A percentile compares a stretch with the other conserved stretches of the same genome.
phyloP scores from a whole-genome alignment of 192 early-diverging fungal species.

The Fimicolochytrium jonesii region DNA sequence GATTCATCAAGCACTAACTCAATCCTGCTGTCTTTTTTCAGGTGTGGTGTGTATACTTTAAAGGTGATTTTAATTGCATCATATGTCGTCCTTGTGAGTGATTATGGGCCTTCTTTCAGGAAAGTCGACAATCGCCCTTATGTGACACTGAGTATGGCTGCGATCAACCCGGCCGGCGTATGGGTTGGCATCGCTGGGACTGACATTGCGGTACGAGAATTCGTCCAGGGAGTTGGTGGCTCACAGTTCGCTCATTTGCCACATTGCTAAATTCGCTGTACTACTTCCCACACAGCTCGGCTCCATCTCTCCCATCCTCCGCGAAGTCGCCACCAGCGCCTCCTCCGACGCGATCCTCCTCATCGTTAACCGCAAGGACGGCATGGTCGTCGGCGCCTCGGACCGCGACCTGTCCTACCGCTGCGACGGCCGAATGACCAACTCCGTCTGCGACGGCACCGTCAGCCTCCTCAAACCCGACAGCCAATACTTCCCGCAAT shows the following conservation, averaged over 20 bases:
- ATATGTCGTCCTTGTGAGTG: too few species aligned
- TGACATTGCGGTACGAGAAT: background rate
- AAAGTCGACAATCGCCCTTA: background rate
- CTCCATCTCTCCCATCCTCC: background rate
- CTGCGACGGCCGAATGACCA: background rate
- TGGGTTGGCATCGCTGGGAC: slow-evolving; percentile 3
- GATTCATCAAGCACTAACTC: too few species aligned
- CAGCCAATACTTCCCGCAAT: background rate
- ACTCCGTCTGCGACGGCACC: background rate
- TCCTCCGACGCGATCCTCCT: background rate
- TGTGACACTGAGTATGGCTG: background rate
- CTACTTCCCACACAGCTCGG: too few species aligned
- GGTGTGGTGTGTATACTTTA: too few species aligned
- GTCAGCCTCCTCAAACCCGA: background rate
- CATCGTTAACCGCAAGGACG: background rate
- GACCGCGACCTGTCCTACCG: background rate
- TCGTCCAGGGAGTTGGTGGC: too few species aligned
- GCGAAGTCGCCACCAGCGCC: background rate
- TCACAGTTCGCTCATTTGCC: too few species aligned
- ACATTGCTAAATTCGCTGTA: too few species aligned
- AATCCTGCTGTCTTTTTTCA: too few species aligned
- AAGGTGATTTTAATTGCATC: too few species aligned
- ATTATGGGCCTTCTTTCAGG: background rate
- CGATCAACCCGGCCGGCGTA: background rate
- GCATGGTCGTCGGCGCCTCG: background rate